Percentiles rank a stretch among this genome's conserved stretches.
phyloP scores from a whole-genome alignment of 306 rosid species.

The Potentilla sterilis region DNA sequence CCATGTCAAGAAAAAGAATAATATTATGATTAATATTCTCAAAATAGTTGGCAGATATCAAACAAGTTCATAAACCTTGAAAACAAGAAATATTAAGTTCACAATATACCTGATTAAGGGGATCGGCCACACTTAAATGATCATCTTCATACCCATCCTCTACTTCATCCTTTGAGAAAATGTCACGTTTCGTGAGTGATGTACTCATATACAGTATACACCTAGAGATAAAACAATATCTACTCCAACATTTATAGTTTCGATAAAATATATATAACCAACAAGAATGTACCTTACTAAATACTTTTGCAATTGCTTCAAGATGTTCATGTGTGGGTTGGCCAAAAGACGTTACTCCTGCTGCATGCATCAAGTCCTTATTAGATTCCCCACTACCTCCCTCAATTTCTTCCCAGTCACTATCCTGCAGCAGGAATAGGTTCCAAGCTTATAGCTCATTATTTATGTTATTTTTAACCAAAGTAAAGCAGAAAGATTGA shows the following conservation, averaged over 20 bases:
- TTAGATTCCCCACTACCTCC: conserved; percentile 46
- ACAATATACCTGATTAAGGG: conserved; percentile 71
- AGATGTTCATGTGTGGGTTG: conserved; percentile 72
- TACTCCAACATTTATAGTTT: not conserved
- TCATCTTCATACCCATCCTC: conserved; percentile 78
- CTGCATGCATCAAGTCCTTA: conserved; percentile 48
- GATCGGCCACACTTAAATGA: conserved; percentile 67
- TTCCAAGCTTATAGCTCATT: conserved; percentile 7
- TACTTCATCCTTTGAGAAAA: conserved; percentile 59
- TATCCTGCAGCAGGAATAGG: conserved; percentile 54
- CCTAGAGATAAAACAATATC: not conserved
- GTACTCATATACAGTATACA: conserved; percentile 1
- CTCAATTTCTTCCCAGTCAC: conserved; percentile 91
- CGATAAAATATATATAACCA: not conserved
- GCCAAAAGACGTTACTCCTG: conserved; percentile 47
- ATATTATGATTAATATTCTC: too few species aligned
- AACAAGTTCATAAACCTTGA: not conserved
- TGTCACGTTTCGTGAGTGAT: conserved; percentile 30
- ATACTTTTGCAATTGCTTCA: conserved; percentile 78
- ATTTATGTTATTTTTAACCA: not conserved
- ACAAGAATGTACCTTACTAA: conserved; percentile 54
- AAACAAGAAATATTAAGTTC: not conserved
- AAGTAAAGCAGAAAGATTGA: conserved; percentile 13
- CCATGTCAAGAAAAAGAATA: too few species aligned
- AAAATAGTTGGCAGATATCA: not conserved